Base-by-base conservation (phyloP, 345 rosid genomes). In the Lepidium africanum region DNA sequence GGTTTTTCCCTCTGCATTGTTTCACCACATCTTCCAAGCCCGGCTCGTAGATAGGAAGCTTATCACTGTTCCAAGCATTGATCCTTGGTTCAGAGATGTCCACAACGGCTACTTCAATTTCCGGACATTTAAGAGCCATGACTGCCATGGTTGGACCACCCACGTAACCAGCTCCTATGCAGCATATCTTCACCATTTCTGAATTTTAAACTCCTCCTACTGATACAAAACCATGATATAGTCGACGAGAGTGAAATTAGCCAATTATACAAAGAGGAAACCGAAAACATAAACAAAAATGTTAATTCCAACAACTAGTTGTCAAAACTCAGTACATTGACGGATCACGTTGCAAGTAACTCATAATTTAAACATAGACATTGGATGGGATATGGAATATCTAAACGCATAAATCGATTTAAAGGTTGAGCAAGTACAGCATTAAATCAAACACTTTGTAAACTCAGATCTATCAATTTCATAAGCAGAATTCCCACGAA, bases 141-240 rank as follows among this genome's bases (percentile, higher is more conserved):
- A 87, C 88, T 3, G 90, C 90, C 92, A 87, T 87, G 43, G 90
- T 85, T 5, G 92, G 90, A 56, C 92, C 92, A 9, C 90, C 92
- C 1, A 87, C 92, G 61, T 85, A 85, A 2, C 92, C 90, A 13
- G 90, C 92, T 10, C 92, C 90, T 47, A 87, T 80, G 75, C 92
- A 87, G 60, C 92, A 87, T 71, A 87, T 83, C 82, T 87, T 87
- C 81, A 85, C 92, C 92, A 87, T 84, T 59, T 69, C 64, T 36
- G 13, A 33, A 14, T 36, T 23, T n/a, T 2, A 52, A 14, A 37
- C 39, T 1, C 1, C 8, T 65, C 63, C 63, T 67, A 33, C 11
- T 10, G 42, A 6, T 12, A 41, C 35, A 54, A 67, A 54, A 1
- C 43, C 43, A 53, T 15, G 15, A 25, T 21, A 25, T 23, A 12